These are phyloP conservation scores for Pyrenophora seminiperda DNA, from an alignment of 2,329 filamentous ascomycete genomes.

Conservation along the genomic window DNA sequence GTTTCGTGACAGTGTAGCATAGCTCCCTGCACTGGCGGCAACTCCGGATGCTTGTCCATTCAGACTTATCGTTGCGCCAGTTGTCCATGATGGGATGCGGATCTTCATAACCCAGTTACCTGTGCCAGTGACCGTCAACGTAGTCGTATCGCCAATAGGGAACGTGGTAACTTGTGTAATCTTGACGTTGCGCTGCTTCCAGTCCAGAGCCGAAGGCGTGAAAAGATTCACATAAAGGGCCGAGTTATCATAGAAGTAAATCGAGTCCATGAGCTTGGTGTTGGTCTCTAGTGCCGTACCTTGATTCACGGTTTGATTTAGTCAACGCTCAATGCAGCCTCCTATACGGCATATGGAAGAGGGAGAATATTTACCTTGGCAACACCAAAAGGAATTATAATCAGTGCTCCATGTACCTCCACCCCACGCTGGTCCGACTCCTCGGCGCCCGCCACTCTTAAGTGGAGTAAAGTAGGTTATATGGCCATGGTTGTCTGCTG, in stretches of 20 bases:
- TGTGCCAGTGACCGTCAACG: slow-evolving; percentile 46
- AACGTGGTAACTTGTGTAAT: slow-evolving; percentile 54
- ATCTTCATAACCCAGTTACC: slow-evolving; percentile 48
- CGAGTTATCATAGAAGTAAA: slow-evolving; percentile 55
- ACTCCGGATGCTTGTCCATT: slow-evolving; percentile 48
- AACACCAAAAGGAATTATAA: slow-evolving; percentile 61
- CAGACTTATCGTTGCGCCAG: slow-evolving; percentile 48
- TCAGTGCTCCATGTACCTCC: slow-evolving; percentile 62
- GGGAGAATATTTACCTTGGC: slow-evolving; percentile 20
- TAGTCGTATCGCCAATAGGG: slow-evolving; percentile 51
- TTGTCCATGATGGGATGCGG: slow-evolving; percentile 57
- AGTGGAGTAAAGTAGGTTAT: slow-evolving; percentile 61
- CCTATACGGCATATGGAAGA: background rate
- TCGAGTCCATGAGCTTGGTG: slow-evolving; percentile 60
- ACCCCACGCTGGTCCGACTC: slow-evolving; percentile 58
- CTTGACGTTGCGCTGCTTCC: slow-evolving; percentile 50
- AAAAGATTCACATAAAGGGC: slow-evolving; percentile 59
- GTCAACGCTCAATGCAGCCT: background rate
- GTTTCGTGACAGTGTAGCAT: slow-evolving; percentile 49
- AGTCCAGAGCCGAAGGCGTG: slow-evolving; percentile 54
- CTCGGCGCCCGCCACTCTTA: slow-evolving; percentile 54
- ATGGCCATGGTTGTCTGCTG: slow-evolving; percentile 53
- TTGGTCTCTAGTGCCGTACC: slow-evolving; percentile 60
- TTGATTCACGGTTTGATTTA: slow-evolving; percentile 33
- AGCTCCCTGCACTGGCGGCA: slow-evolving; percentile 45